Percentiles rank a stretch among this genome's conserved stretches.
phyloP scores from a whole-genome alignment of 306 rosid species.

The Vicia faba region DNA sequence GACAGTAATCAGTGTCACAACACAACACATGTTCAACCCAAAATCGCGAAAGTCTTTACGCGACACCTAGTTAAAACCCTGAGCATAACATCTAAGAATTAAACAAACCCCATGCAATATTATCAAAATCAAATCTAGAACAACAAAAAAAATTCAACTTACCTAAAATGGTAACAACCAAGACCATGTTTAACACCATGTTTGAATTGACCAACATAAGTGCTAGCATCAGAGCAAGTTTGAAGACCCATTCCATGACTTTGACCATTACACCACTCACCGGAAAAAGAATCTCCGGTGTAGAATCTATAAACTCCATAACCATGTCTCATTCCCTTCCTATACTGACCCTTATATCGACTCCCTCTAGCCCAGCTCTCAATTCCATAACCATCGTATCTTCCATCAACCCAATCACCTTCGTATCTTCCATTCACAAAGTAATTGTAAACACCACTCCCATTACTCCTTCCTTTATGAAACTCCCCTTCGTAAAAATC shows the following conservation, averaged over 20 bases:
- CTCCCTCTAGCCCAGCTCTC: conserved; percentile 97
- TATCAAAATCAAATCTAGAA: background rate
- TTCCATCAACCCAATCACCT: conserved; percentile 95
- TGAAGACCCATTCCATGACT: conserved; percentile 94
- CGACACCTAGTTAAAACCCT: too few relatives aligned
- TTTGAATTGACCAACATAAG: conserved; percentile 81
- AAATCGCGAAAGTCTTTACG: too few relatives aligned
- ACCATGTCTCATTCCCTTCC: conserved; percentile 85
- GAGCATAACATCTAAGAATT: background rate
- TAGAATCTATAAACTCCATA: conserved; percentile 82
- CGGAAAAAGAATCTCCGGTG: conserved; percentile 87
- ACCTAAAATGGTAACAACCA: conserved; percentile 97
- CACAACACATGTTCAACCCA: too few relatives aligned
- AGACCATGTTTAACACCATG: conserved; percentile 89
- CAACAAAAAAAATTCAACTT: background rate
- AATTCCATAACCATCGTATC: conserved; percentile 90
- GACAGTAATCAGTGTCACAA: too few relatives aligned
- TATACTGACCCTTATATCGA: conserved; percentile 79
- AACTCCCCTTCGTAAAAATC: conserved; percentile 96
- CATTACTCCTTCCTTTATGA: conserved; percentile 76
- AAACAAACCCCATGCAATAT: background rate
- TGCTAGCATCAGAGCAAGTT: conserved; percentile 92
- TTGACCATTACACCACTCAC: conserved; percentile 95
- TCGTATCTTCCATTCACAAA: conserved; percentile 87
- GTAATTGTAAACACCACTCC: conserved; percentile 94